phyloP scores from a whole-genome alignment of 2,329 filamentous ascomycete genomes.

The Colletotrichum endophyticum region DNA sequence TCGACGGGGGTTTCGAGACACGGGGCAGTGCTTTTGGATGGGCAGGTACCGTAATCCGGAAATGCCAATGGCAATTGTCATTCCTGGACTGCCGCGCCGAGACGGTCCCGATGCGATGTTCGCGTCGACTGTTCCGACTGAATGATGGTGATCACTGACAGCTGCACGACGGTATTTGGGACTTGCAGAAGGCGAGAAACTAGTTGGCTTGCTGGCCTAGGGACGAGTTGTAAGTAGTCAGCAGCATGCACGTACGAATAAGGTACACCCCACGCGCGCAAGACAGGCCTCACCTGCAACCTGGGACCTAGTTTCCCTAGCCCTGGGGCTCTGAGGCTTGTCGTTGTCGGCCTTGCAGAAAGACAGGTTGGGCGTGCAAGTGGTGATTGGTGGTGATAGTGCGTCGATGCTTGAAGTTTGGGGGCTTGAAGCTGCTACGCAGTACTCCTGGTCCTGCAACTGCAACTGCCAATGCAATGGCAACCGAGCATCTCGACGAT shows the following conservation, averaged over 20 bases:
- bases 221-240: neutral
- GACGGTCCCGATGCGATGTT: neutral
- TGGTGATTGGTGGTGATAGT: neutral
- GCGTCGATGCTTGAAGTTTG: neutral
- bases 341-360: neutral
- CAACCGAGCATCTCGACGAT: slow-evolving; percentile 15
- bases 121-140: neutral
- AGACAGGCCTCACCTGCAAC: neutral
- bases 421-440: neutral
- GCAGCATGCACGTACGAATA: neutral
- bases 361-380: neutral
- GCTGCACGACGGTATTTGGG: neutral
- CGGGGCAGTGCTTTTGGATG: neutral
- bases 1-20: neutral
- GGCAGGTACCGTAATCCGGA: neutral
- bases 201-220: neutral
- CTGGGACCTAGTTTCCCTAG: neutral
- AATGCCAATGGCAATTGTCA: neutral
- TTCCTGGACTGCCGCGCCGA: neutral
- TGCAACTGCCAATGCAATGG: slow-evolving; percentile 16
- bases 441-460: slow-evolving; percentile 9
- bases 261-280: neutral
- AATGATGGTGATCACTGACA: neutral
- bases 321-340: neutral
- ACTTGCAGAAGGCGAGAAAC: neutral